Evolutionary conservation across 495 filamentous ascomycete species (phyloP), one percentile per base, ranked within the genome.

Genomic region (Aspergillus nidulans): DNA sequence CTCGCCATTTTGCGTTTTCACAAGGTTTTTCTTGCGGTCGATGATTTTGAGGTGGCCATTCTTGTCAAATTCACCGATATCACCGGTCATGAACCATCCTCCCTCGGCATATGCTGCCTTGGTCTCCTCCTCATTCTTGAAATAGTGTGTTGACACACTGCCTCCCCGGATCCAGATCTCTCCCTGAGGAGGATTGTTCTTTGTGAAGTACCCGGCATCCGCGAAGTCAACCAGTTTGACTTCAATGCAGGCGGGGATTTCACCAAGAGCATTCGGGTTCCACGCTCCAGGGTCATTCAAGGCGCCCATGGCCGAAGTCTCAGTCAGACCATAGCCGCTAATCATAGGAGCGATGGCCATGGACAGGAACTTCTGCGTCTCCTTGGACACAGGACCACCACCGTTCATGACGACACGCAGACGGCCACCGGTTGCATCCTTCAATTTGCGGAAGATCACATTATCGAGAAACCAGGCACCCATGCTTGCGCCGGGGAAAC

Each of bases 11-110:
- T 88, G 78, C 2, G 91, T 98, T 85, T 97, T 97, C 69, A 96
- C 87, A 57, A 97, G 72, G 69, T 97, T 97, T 86, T 97, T 97
- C 88, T 96, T 97, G 63, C 91, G 89, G 72, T 97, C 91, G 63
- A 97, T 95, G 69, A 97, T 88, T 63, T 79, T 83, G 47, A 97
- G 74, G 65, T 95, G 85, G 55, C 91, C 91, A 63, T 86, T 81
- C 55, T 74, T 64, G 66, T 92, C 87, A 72, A 87, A 97, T 75
- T 97, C 89, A 62, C 91, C 91, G 63, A 97, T 92, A 62, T 97
- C 91, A 47, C 91, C 91, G 36, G 91, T 95, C 85, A 86, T 92
- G 81, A 96, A 97, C 91, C 91, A 97, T 19, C 89, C 91, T 64
- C 91, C 92, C 9, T 81, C 76, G 21, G 85, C 82, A 50, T 89